Base-by-base conservation (phyloP, 2,329 filamentous ascomycete genomes). In the Scedosporium aurantiacum region DNA sequence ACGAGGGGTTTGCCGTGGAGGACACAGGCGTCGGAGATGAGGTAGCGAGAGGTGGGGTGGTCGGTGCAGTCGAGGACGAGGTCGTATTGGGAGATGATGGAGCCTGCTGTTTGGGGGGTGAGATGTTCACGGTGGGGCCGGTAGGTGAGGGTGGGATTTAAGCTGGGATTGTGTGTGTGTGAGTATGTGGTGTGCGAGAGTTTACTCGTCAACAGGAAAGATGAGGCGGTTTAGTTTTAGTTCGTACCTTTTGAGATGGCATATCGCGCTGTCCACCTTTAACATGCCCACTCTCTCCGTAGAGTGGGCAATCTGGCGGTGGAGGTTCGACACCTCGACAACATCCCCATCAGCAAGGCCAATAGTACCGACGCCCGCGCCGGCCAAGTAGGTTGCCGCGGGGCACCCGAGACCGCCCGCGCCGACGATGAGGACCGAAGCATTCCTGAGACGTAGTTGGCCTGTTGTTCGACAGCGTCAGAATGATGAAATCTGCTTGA, bases 21-120 rank as follows among this genome's bases (percentile, higher is more conserved):
- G 8, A 97, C 88, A 67, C 91, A 95, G 16, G 89, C 83, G 70
- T 99, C 94, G 0, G 91, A 96, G 65, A 97, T 90, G 55, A 97
- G 82, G 71, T 99, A 97, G 52, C 94, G 89, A 0, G 91, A 90
- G 1, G 90, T 88, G 0, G 94, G 93, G 65, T 93, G 91, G 73
- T 99, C 94, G 8, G 93, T 97, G 72, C 94, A 99, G 73, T 99
- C 94, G 12, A 99, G 84, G 1, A 97, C 84, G 0, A 97, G 67
- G 67, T 96, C 90, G 70, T 96, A 97, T 3, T 77, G 67, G 0
- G 78, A 74, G 61, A 96, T 83, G 47, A 91, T 84, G 0, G 78
- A 72, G 5, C 84, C 74, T 0, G 91, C 89, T 60, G 88, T 89
- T 63, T 83, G 75, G 0, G 90, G 81, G 0, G 82, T 84, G 14